Evolutionary conservation across 371 early-diverging fungal genomes (phyloP), one percentile per base, ranked within the genome.

Genomic region (Fennellomyces sp.): DNA sequence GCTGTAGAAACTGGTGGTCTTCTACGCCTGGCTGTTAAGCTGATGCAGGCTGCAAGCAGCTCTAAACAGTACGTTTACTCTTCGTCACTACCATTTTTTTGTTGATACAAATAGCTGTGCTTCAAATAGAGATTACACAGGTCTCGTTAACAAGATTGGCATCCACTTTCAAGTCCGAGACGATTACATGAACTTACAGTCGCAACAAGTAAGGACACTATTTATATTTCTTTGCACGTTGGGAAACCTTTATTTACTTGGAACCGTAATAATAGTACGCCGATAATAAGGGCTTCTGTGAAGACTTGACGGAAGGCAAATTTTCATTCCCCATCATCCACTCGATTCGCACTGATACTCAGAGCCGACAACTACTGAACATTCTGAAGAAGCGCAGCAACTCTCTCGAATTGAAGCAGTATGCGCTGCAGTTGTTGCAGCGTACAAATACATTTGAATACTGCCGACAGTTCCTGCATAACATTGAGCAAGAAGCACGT

Each of bases 301-400:
- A 98, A 71, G 98, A 98, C 68, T 68, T 98, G 52, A 95, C 95
- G 0, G 97, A 98, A 76, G 98, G 98, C 62, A 98, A 98, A 75
- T 97, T 95, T 67, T 96, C 96, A 2, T 97, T 91, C 64, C 95
- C 94, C 1, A 88, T 97, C 56, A 92, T 95, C 23, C 96, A 94
- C 58, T 87, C 91, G 7, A 91, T 96, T 41, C 82, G 86, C 0
- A 61, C 80, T 0, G 82, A 88, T 41, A 73, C 87, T 3, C 66
- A 64, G 45, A 88, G 84, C 57, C 80, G 86, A 6, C 91, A 91
- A 68, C 67, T 95, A 23, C 58, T 84, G 4, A 88, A 88, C 62
- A 98, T 97, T 45, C 65, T 98, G 45, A 86, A 90, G 57, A 96
- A 96, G 70, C 87, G 87, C 33, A 91, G 96, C 3, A 78, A 78